Evolutionary conservation across 2,329 filamentous ascomycete genomes (phyloP), one percentile per base, ranked within the genome.

Genomic region (Hymenoscyphus albidus): DNA sequence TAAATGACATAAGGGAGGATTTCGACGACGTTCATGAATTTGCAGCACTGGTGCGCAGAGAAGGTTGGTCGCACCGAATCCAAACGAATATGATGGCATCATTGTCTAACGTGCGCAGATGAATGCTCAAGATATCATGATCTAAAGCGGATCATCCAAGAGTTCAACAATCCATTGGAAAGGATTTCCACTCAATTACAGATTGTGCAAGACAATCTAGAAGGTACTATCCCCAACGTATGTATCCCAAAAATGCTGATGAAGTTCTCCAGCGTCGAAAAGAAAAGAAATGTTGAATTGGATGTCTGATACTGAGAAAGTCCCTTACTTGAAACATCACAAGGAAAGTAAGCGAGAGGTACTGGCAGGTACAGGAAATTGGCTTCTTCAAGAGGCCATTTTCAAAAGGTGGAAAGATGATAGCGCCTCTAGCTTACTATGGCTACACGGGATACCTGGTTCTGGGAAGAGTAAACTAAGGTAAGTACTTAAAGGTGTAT

Each of bases 391-490:
- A 42, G 35, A 59, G 3, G 22, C 6, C 14, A 42, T 5, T 27
- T 59, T 39, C n/a, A 59, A 59, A 18, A 18, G 10, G 3, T 59
- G 57, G 57, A 42, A 39, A 39, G 57, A 38, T 27, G 31, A 38
- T 18, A 59, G 35, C 18, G 31, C 57, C 35, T 59, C 35, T 27
- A 39, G 32, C 27, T 16, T 59, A n/a, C 16, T 59, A 2, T 40
- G 31, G 31, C 57, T 59, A 14, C 35, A 59, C 39, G 57, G 57
- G 2, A 42, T 59, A 12, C 35, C 18, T 38, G 57, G 57, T 12
- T 59, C 35, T 59, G 35, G 57, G 18, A 59, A 59, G 10, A 59
- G 32, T 13, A 40, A 38, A 40, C 57, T 59, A 18, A 40, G 35
- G 57, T n/a, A 42, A 42, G 40, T 6, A n/a, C n/a, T 14, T 16